These are phyloP conservation scores for Cryptococcus maquisensis DNA, from an alignment of 1,284 basidiomycete species.

Conservation along the genomic window DNA sequence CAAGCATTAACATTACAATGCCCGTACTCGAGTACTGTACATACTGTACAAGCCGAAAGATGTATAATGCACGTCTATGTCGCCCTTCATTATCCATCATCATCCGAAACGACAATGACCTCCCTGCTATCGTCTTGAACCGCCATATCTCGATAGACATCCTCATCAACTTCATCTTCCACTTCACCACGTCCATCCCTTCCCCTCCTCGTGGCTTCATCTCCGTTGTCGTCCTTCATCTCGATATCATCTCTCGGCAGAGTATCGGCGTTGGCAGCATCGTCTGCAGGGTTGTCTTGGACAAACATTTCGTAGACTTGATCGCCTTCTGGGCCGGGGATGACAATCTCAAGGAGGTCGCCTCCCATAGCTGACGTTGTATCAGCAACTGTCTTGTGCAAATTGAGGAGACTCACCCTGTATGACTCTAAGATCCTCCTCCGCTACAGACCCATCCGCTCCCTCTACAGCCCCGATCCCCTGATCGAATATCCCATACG, in stretches of 20 bases:
- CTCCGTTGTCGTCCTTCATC: background rate
- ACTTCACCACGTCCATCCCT: slow-evolving; percentile 6
- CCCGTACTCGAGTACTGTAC: too few species aligned
- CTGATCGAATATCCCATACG: slow-evolving; percentile 60
- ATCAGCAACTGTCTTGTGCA: background rate
- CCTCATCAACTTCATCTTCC: slow-evolving; percentile 9
- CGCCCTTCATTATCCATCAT: too few species aligned
- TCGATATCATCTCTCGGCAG: slow-evolving; percentile 13
- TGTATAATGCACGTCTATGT: too few species aligned
- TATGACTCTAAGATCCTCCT: slow-evolving; percentile 24
- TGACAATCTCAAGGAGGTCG: slow-evolving; percentile 65
- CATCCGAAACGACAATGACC: background rate
- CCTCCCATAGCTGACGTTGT: slow-evolving; percentile 57
- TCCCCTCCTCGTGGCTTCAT: slow-evolving; percentile 10
- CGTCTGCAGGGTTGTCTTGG: slow-evolving; percentile 14
- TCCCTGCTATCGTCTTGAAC: background rate
- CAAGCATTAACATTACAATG: too few species aligned
- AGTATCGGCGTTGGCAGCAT: slow-evolving; percentile 15
- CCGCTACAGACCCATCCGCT: background rate
- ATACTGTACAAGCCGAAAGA: too few species aligned
- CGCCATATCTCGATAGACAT: slow-evolving; percentile 8
- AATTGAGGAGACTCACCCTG: slow-evolving; percentile 30
- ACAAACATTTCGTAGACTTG: slow-evolving; percentile 64
- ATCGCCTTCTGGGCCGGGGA: slow-evolving; percentile 66
- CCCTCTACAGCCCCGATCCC: slow-evolving; percentile 4